phyloP scores from a whole-genome alignment of 176 grass and related monocot genomes.

The Triticum dicoccoides region DNA sequence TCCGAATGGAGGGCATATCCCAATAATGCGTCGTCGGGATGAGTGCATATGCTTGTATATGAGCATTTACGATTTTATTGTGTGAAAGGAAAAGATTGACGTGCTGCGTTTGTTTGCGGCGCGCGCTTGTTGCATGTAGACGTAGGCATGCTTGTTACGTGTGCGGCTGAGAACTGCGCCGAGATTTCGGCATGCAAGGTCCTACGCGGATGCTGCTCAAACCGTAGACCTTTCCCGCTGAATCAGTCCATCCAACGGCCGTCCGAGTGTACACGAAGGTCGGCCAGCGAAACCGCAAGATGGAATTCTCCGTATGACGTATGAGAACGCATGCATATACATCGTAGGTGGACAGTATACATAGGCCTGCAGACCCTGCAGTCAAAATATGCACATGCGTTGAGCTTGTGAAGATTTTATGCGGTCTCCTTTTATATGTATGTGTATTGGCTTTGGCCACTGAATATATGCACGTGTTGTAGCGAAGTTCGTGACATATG shows the following conservation, averaged over 20 bases:
- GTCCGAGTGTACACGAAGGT: neutral
- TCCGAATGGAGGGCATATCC: too few species aligned
- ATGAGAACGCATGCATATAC: neutral
- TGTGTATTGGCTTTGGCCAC: too few species aligned
- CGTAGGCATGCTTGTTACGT: slow-evolving; percentile 3
- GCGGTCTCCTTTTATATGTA: too few species aligned
- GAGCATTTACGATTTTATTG: too few species aligned
- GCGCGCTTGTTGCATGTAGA: neutral
- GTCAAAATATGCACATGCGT: too few species aligned
- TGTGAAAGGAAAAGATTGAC: too few species aligned
- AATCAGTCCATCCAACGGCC: neutral
- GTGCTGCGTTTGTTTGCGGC: neutral
- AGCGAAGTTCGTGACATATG: too few species aligned
- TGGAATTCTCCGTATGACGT: too few species aligned
- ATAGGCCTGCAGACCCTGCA: neutral
- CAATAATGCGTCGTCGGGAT: too few species aligned
- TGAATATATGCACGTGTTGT: too few species aligned
- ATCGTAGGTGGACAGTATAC: neutral
- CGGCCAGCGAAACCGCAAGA: neutral
- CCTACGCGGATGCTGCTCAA: slow-evolving; percentile 25
- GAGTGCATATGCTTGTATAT: too few species aligned
- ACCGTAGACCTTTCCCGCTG: neutral
- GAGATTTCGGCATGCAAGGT: neutral
- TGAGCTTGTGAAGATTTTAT: neutral
- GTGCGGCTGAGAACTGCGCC: slow-evolving; percentile 8